Evolutionary conservation across 768 basidiomycete genomes (phyloP).

Genomic region (Mycena belliarum): DNA sequence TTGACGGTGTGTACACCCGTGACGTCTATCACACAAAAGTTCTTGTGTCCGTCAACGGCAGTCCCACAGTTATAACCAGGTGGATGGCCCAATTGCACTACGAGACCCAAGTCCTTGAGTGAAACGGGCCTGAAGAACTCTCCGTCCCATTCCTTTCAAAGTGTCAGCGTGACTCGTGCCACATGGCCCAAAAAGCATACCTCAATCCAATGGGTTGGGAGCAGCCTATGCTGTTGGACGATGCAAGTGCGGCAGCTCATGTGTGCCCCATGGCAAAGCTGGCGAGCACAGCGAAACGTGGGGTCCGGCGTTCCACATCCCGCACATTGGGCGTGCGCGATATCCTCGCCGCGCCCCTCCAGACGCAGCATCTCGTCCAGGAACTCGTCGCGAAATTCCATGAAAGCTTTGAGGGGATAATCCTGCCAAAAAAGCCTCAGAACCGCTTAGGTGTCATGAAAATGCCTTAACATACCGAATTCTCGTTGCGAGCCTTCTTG

Average conservation of each 20-base stretch:
- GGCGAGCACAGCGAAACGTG: neutral
- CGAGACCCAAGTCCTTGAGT: no score
- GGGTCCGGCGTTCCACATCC: neutral
- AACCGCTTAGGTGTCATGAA: no score
- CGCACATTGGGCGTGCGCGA: neutral
- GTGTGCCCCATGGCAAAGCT: neutral
- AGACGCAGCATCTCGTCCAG: neutral
- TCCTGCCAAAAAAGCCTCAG: neutral
- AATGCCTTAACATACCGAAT: neutral
- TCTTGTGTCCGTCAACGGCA: no score
- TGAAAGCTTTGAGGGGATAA: neutral
- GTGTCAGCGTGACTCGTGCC: no score
- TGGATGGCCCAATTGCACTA: no score
- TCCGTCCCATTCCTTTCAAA: no score
- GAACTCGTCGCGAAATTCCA: neutral
- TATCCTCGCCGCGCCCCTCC: neutral
- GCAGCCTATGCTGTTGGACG: neutral
- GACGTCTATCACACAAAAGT: no score
- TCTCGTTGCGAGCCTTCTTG: neutral
- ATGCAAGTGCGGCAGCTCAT: neutral
- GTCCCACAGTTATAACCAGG: no score
- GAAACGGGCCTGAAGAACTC: no score
- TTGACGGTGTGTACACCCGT: no score
- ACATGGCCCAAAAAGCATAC: no score
- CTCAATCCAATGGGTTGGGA: neutral